phyloP scores from a whole-genome alignment of 2,329 filamentous ascomycete species.

The Aspergillus arachidicola region DNA sequence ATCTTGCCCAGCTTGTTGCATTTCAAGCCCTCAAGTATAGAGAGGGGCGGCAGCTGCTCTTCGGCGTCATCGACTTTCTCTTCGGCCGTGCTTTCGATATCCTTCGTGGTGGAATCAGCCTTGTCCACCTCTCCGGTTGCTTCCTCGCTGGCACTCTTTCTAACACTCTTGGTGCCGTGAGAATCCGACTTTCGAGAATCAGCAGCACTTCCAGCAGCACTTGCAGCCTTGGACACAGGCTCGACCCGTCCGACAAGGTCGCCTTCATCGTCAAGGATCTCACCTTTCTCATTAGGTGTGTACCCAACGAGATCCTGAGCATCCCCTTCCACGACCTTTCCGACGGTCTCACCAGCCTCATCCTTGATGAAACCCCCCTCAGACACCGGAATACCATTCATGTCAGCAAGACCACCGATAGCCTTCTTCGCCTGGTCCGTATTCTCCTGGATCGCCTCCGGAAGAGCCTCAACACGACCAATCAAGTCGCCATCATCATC shows the following conservation, averaged over 20 bases:
- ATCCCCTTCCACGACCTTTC: slow-evolving; percentile 45
- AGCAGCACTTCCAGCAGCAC: slow-evolving; percentile 38
- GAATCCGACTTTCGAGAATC: slow-evolving; percentile 26
- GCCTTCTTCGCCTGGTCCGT: slow-evolving; percentile 31
- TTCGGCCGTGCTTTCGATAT: slow-evolving; percentile 24
- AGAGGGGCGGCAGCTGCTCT: slow-evolving; percentile 33
- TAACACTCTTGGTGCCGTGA: slow-evolving; percentile 23
- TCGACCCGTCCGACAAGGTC: slow-evolving; percentile 2
- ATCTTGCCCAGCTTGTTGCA: slow-evolving; percentile 50
- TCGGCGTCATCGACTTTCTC: slow-evolving; percentile 34
- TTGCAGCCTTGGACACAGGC: slow-evolving; percentile 31
- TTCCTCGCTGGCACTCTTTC: slow-evolving; percentile 52
- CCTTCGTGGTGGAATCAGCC: slow-evolving; percentile 50
- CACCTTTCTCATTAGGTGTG: slow-evolving; percentile 43
- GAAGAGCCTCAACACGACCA: slow-evolving; percentile 38
- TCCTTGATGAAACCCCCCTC: slow-evolving; percentile 58
- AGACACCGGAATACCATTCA: slow-evolving; percentile 48
- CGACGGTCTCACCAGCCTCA: slow-evolving; percentile 40
- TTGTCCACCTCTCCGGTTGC: slow-evolving; percentile 52
- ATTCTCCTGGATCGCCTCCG: slow-evolving; percentile 26
- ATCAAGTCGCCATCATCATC: slow-evolving; percentile 39
- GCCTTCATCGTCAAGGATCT: slow-evolving; percentile 33
- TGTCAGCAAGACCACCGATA: slow-evolving; percentile 36
- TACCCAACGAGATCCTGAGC: slow-evolving; percentile 44
- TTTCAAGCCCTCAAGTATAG: slow-evolving; percentile 42